Evolutionary conservation across 2,329 filamentous ascomycete genomes (phyloP).

Genomic region (Pochonia chlamydosporia): DNA sequence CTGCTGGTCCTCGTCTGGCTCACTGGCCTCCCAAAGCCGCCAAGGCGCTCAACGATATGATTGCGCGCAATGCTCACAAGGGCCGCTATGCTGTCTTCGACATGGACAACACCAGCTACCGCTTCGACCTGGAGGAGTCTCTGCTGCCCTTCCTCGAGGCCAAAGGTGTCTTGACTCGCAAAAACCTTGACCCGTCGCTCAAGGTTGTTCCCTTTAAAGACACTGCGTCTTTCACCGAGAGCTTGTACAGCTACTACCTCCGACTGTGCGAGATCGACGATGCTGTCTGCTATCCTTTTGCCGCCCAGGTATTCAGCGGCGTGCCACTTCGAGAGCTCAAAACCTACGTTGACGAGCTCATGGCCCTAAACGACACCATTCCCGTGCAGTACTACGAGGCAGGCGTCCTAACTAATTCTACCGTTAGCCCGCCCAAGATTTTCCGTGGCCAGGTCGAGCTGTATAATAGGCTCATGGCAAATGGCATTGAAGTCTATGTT

Average conservation of each 20-base stretch:
- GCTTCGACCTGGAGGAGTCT: conserved; percentile 36
- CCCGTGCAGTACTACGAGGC: conserved; percentile 29
- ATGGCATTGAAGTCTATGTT: conserved; percentile 38
- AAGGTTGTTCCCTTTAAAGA: conserved; percentile 37
- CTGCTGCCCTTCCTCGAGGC: conserved; percentile 37
- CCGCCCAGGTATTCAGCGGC: conserved; percentile 34
- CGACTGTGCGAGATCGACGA: conserved; percentile 37
- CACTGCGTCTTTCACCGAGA: conserved; percentile 29
- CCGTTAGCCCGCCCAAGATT: conserved; percentile 28
- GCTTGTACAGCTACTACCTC: conserved; percentile 38
- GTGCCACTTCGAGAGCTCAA: conserved; percentile 38
- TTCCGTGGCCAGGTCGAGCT: conserved; percentile 36
- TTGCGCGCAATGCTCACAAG: conserved; percentile 29
- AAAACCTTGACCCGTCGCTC: conserved; percentile 32
- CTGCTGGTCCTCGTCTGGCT: not conserved
- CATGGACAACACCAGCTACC: conserved; percentile 41
- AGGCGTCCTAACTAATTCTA: conserved; percentile 20
- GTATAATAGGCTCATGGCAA: conserved; percentile 35
- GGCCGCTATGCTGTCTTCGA: conserved; percentile 35
- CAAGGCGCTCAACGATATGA: conserved; percentile 29
- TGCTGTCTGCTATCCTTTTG: conserved; percentile 36
- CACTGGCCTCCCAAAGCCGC: conserved; percentile 33
- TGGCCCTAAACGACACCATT: conserved; percentile 33
- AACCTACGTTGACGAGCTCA: conserved; percentile 40
- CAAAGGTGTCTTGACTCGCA: conserved; percentile 33